Percentiles rank a stretch among this genome's conserved stretches.
Conservation (phyloP, 352 stramenopile genomes). For the Pythium phragmiticola region DNA sequence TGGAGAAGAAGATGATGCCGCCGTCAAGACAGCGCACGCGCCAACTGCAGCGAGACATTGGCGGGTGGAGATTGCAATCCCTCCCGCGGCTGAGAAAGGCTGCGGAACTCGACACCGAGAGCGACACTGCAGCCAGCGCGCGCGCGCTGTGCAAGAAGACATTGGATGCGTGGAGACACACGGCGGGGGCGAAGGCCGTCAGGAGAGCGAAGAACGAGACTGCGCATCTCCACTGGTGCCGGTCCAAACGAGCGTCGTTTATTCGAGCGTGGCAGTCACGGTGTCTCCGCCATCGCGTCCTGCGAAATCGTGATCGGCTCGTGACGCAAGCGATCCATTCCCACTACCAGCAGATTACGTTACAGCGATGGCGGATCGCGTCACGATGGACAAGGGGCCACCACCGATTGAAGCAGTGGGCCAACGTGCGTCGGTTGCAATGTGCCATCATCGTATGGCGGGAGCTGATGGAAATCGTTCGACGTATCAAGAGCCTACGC, state of each 20-base stretch:
- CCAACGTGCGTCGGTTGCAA: not conserved
- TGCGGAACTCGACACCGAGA: not conserved
- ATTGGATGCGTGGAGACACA: not conserved
- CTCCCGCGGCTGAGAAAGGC: not conserved
- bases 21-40: not conserved
- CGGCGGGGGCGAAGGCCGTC: not conserved
- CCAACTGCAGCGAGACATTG: not conserved
- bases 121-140: not conserved
- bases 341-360: not conserved
- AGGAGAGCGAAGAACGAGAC: not conserved
- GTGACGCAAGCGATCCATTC: not conserved
- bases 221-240: conserved; percentile 4
- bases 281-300: not conserved
- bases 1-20: too few relatives aligned
- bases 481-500: not conserved
- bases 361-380: conserved; percentile 6
- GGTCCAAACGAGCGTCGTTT: not conserved
- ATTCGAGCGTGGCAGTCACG: not conserved
- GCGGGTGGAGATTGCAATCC: not conserved
- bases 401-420: not conserved
- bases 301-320: not conserved
- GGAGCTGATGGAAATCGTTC: conserved; percentile 5
- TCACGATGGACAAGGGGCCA: conserved; percentile 4
- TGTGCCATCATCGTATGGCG: not conserved
- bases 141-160: not conserved